A percentile compares a stretch with the other conserved stretches of the same genome.
Conservation (phyloP, 179 eudicot species). For the Nepenthes alata region DNA sequence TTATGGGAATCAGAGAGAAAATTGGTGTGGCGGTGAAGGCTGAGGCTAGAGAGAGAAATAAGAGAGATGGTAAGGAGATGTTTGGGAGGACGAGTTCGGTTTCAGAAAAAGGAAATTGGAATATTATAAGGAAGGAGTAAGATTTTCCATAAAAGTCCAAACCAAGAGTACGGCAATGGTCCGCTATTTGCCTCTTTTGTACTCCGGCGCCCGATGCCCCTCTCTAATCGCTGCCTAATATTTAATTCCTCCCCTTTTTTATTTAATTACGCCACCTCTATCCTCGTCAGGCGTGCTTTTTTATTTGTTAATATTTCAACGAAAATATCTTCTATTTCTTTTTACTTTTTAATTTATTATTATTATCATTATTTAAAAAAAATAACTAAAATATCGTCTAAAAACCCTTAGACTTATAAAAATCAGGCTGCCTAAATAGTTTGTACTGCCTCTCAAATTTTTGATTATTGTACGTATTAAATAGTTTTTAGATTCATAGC, state of each 20-base stretch:
- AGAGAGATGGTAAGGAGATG: slow-evolving; percentile 1
- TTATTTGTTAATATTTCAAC: no score
- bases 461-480: no score
- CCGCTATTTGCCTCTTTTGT: slow-evolving; percentile 38
- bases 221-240: slow-evolving; percentile 11
- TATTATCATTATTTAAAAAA: no score
- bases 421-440: no score
- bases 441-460: no score
- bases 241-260: background rate
- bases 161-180: slow-evolving; percentile 66
- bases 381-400: no score
- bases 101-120: slow-evolving; percentile 35
- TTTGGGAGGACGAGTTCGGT: background rate
- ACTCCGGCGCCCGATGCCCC: slow-evolving; percentile 5
- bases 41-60: slow-evolving; percentile 8
- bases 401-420: no score
- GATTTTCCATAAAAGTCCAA: slow-evolving; percentile 63
- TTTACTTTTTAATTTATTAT: no score
- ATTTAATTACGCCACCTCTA: no score
- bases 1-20: background rate
- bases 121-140: slow-evolving; percentile 35
- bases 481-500: no score
- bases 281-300: no score
- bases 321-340: no score
- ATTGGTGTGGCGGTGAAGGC: slow-evolving; percentile 6